phyloP scores from a whole-genome alignment of 1,139 yeast genomes.

The Geotrichum aggregatum region DNA sequence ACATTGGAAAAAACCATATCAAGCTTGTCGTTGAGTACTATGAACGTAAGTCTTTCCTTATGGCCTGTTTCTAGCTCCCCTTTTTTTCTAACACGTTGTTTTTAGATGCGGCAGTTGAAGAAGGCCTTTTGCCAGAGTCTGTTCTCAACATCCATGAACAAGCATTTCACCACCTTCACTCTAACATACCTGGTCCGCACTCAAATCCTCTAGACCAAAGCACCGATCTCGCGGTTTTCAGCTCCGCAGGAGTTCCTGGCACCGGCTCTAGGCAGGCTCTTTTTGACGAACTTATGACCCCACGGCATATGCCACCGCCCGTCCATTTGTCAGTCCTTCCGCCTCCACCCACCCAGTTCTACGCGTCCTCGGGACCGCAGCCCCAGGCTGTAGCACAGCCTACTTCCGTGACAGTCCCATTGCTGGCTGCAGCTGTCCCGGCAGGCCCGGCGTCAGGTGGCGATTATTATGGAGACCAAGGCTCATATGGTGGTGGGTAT shows the following conservation, averaged over 20 bases:
- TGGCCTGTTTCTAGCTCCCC: background rate
- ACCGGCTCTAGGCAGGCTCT: slow-evolving; percentile 22
- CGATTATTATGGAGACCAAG: background rate
- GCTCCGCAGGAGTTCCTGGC: slow-evolving; percentile 27
- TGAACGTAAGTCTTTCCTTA: slow-evolving; percentile 40
- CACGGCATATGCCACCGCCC: slow-evolving; percentile 27
- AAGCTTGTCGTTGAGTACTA: slow-evolving; percentile 73
- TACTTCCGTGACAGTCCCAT: background rate
- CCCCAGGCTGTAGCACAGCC: background rate
- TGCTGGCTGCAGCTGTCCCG: background rate
- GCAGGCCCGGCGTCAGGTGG: slow-evolving; percentile 2
- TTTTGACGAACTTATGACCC: slow-evolving; percentile 17
- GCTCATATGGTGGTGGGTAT: background rate
- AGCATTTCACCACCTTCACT: slow-evolving; percentile 20
- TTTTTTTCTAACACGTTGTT: slow-evolving; percentile 15
- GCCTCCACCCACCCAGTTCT: slow-evolving; percentile 29
- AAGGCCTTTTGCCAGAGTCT: slow-evolving; percentile 29
- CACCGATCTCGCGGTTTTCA: slow-evolving; percentile 22
- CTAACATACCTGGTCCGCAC: slow-evolving; percentile 15
- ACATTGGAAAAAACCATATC: slow-evolving; percentile 75
- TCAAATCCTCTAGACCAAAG: slow-evolving; percentile 27
- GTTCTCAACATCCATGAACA: slow-evolving; percentile 19
- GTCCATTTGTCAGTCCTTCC: slow-evolving; percentile 28
- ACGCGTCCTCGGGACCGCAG: slow-evolving; percentile 5
- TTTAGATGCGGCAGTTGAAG: slow-evolving; percentile 30